phyloP scores from a whole-genome alignment of 164 flowering plant genomes.

The Sextonia rubra region DNA sequence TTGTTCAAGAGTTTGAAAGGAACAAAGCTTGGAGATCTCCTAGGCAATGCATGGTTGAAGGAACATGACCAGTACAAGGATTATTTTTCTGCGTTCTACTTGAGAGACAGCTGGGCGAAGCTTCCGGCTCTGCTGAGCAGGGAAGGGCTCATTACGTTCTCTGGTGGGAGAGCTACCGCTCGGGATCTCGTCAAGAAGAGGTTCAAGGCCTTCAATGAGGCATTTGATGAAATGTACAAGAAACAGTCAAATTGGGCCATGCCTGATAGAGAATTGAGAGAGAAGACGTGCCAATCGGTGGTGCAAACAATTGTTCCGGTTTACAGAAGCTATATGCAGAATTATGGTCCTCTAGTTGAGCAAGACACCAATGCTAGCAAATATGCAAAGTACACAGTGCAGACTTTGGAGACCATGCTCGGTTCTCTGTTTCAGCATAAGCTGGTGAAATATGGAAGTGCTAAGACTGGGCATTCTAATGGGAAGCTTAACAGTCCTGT shows the following conservation, averaged over 20 bases:
- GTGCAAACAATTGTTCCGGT: slow-evolving; percentile 75
- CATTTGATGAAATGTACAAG: slow-evolving; percentile 70
- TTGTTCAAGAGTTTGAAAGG: slow-evolving; percentile 62
- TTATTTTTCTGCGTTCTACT: slow-evolving; percentile 43
- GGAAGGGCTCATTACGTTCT: slow-evolving; percentile 78
- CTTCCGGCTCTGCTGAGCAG: slow-evolving; percentile 68
- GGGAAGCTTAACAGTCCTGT: slow-evolving; percentile 43
- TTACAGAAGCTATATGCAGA: slow-evolving; percentile 87
- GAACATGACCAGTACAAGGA: slow-evolving; percentile 76
- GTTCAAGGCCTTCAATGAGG: slow-evolving; percentile 66
- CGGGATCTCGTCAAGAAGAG: slow-evolving; percentile 83
- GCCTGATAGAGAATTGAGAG: slow-evolving; percentile 65
- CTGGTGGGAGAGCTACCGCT: slow-evolving; percentile 92
- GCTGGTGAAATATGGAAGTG: slow-evolving; percentile 44
- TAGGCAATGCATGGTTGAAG: slow-evolving; percentile 64
- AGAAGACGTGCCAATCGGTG: slow-evolving; percentile 56
- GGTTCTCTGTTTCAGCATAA: slow-evolving; percentile 59
- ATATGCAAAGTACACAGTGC: slow-evolving; percentile 67
- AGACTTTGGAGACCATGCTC: slow-evolving; percentile 65
- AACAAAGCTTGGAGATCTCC: slow-evolving; percentile 65
- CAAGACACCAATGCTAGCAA: slow-evolving; percentile 56
- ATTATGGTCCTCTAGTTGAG: slow-evolving; percentile 78
- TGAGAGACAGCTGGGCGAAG: slow-evolving; percentile 82
- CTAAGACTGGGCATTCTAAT: slow-evolving; percentile 40
- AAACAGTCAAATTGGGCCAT: slow-evolving; percentile 76